A percentile compares a stretch with the other conserved stretches of the same genome.
Evolutionary conservation across 306 rosid genomes (phyloP).

Genomic region (Fragaria nilgerrensis): DNA sequence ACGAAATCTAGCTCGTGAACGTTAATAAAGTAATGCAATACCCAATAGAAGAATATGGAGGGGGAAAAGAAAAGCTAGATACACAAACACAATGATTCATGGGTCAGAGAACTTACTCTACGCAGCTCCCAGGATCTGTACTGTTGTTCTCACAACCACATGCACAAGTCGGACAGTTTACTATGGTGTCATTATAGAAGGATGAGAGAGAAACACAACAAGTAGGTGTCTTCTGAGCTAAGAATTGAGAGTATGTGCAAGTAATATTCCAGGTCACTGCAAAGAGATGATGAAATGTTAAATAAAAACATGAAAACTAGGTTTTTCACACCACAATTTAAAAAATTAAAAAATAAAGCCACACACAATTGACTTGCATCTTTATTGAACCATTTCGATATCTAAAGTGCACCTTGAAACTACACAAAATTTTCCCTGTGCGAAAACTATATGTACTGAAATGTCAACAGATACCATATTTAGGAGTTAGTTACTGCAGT

Average conservation of each 20-base stretch:
- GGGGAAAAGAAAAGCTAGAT: not conserved
- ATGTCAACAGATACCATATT: not conserved
- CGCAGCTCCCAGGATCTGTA: slow-evolving; percentile 69
- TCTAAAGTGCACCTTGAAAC: slow-evolving; percentile 2
- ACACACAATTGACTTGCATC: not conserved
- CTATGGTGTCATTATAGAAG: slow-evolving; percentile 85
- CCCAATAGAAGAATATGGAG: slow-evolving; percentile 7
- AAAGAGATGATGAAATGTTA: slow-evolving; percentile 27
- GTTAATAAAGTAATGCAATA: not conserved
- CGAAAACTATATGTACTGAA: not conserved
- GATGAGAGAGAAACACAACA: slow-evolving; percentile 98
- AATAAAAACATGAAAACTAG: slow-evolving; percentile 18
- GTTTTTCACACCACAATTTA: not conserved
- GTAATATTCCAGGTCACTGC: slow-evolving; percentile 99
- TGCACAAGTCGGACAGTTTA: slow-evolving; percentile 93
- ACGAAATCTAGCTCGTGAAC: not conserved
- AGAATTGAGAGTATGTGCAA: slow-evolving; percentile 93
- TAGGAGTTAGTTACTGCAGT: not conserved
- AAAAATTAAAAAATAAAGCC: not conserved
- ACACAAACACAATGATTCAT: slow-evolving; percentile 15
- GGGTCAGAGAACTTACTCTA: slow-evolving; percentile 54
- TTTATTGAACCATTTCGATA: not conserved
- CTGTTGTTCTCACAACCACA: slow-evolving; percentile 86
- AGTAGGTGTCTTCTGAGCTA: slow-evolving; percentile 95
- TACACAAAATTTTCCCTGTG: not conserved